Conservation (phyloP, 2,329 filamentous ascomycete genomes). For the Aspergillus sp. region DNA sequence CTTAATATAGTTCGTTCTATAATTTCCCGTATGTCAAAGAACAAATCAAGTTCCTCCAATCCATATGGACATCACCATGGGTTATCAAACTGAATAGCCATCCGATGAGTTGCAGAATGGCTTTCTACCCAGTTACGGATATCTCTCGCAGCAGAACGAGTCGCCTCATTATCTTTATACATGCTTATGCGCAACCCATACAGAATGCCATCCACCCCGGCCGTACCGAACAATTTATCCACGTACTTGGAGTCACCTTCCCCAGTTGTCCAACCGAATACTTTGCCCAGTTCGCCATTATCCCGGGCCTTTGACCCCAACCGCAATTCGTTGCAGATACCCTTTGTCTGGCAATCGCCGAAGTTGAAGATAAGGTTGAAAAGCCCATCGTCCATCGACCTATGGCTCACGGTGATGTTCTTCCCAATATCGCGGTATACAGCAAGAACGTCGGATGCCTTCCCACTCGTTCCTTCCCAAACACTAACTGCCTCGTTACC, state of each 20-base stretch:
- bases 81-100: conserved; percentile 7
- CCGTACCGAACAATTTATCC: background rate
- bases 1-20: too few species aligned
- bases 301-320: background rate
- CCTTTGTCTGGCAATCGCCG: background rate
- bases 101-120: conserved; percentile 3
- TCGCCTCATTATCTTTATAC: conserved; percentile 1
- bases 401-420: background rate
- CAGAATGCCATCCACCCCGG: conserved; percentile 3
- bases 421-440: background rate
- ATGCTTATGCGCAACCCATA: background rate
- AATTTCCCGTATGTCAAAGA: too few species aligned
- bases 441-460: background rate
- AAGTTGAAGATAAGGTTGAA: background rate
- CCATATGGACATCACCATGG: too few species aligned
- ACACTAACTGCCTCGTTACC: conserved; percentile 1
- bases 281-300: conserved; percentile 1
- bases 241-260: conserved; percentile 1
- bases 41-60: too few species aligned
- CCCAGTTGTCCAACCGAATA: conserved; percentile 2
- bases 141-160: conserved; percentile 1
- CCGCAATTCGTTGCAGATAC: conserved; percentile 2
- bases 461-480: too few species aligned
- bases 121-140: conserved; percentile 7
- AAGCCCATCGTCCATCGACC: conserved; percentile 3